phyloP scores from a whole-genome alignment of 2,329 filamentous ascomycete species.

The Phyllachora maydis region DNA sequence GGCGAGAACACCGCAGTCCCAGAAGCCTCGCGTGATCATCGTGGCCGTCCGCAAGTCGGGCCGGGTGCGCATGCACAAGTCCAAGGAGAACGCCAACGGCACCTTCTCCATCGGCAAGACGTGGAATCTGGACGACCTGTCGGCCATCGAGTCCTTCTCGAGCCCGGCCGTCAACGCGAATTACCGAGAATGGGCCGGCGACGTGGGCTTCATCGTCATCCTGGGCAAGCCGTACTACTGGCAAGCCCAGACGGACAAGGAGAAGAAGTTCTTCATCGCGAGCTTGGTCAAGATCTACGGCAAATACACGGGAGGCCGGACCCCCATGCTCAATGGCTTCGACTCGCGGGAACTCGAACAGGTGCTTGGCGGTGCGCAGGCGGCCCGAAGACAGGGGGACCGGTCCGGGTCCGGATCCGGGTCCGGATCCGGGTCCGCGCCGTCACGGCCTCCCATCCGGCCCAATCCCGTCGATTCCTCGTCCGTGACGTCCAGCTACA shows the following conservation, averaged over 20 bases:
- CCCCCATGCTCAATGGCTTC: constrained; percentile 66
- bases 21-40: constrained; percentile 83
- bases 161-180: constrained; percentile 33
- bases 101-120: constrained; percentile 96
- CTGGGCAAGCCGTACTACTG: constrained; percentile 94
- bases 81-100: constrained; percentile 82
- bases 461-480: background rate
- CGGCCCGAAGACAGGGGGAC: constrained; percentile 6
- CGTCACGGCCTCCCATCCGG: no score
- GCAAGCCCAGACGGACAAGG: constrained; percentile 81
- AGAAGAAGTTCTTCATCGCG: constrained; percentile 97
- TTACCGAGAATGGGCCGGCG: constrained; percentile 58
- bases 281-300: constrained; percentile 90
- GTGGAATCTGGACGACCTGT: constrained; percentile 86
- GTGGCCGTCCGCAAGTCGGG: constrained; percentile 85
- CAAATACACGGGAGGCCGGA: constrained; percentile 81
- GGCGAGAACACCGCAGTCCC: constrained; percentile 44
- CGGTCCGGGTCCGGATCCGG: constrained; percentile 3
- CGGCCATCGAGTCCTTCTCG: constrained; percentile 64
- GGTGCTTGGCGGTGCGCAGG: constrained; percentile 36
- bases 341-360: constrained; percentile 59
- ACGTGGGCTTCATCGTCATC: constrained; percentile 69
- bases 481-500: background rate
- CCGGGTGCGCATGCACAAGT: constrained; percentile 88
- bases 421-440: constrained; percentile 1